Evolutionary conservation across 306 rosid genomes (phyloP), one percentile per base, ranked within the genome.

Genomic region (Nissolia schottii): DNA sequence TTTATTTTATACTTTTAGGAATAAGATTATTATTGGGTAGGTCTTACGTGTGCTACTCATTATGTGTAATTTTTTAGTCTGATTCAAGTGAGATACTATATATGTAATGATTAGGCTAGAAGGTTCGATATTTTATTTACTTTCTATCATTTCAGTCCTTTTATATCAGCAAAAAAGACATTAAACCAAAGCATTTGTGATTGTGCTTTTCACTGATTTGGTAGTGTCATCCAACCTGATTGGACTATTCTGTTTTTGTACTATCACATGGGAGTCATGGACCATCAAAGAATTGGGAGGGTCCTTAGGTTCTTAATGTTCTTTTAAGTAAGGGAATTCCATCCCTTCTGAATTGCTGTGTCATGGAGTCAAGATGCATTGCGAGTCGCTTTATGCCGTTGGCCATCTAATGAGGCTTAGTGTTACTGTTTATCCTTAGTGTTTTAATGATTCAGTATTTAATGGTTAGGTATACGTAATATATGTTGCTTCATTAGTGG

Each of bases 321-420:
- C 35, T 46, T 56, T 7, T 20, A 29, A 24, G 38, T 43, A 24
- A 66, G 25, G 50, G 24, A 58, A 51, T 64, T 15, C 4, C 48
- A 50, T 58, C 71, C 59, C 31, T 15, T 41, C 32, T 40, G 66
- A 31, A 32, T 75, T 69, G 35, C 32, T 61, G 22, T 31, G 19
- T 38, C 63, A 9, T 43, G 63, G 61, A 53, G 43, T 24, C 45
- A 61, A 61, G 69, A 54, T 25, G 64, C 63, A 45, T 43, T 71
- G 56, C 34, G 54, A 11, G 54, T 38, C 38, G 62, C 15, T 49
- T 40, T 24, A 41, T 62, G 67, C 64, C 19, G 28, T 4, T 35
- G 12, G 14, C 12, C 29, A 31, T 66, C 58, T 14, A 43, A 34
- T 34, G 24, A 54, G 19, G 37, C 22, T 34, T 57, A 32, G 55